These are phyloP conservation scores for Magnolia sinica DNA, from an alignment of 164 flowering plant species.

Conservation along the genomic window DNA sequence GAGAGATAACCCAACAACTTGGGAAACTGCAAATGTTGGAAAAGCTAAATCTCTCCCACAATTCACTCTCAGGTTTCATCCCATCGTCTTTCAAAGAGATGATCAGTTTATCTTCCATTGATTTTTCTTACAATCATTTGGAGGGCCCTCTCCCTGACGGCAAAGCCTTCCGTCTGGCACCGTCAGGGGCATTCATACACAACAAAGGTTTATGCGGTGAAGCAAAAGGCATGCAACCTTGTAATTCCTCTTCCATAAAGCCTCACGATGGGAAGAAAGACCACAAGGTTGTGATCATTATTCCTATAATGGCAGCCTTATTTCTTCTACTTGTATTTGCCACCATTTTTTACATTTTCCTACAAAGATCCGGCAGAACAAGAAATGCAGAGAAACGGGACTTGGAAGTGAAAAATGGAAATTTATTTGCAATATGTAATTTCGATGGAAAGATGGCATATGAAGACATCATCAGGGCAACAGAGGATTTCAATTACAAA, in stretches of 20 bases:
- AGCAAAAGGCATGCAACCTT: slow-evolving; percentile 3
- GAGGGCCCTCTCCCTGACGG: slow-evolving; percentile 2
- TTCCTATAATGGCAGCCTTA: background rate
- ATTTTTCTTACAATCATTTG: slow-evolving; percentile 13
- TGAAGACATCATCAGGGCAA: slow-evolving; percentile 16
- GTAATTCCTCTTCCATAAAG: background rate
- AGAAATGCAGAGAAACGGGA: background rate
- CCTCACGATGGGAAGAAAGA: background rate
- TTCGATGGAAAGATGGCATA: slow-evolving; percentile 1
- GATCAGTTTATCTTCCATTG: background rate
- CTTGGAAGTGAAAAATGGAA: background rate
- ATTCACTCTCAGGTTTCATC: slow-evolving; percentile 6
- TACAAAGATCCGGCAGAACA: background rate
- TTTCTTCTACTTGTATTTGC: background rate
- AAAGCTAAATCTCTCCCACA: slow-evolving; percentile 10
- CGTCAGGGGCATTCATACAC: background rate
- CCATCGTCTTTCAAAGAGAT: slow-evolving; percentile 4
- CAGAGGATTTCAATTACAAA: slow-evolving; percentile 13
- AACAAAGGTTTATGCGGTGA: slow-evolving; percentile 5
- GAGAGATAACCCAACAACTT: slow-evolving; percentile 8
- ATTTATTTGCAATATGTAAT: slow-evolving; percentile 12
- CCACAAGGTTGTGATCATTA: background rate
- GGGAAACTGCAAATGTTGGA: background rate
- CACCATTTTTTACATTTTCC: background rate
- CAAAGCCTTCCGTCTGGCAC: background rate